Percentiles rank a stretch among this genome's conserved stretches.
Conservation (phyloP, 495 filamentous ascomycete species). For the Parmelia sp. region DNA sequence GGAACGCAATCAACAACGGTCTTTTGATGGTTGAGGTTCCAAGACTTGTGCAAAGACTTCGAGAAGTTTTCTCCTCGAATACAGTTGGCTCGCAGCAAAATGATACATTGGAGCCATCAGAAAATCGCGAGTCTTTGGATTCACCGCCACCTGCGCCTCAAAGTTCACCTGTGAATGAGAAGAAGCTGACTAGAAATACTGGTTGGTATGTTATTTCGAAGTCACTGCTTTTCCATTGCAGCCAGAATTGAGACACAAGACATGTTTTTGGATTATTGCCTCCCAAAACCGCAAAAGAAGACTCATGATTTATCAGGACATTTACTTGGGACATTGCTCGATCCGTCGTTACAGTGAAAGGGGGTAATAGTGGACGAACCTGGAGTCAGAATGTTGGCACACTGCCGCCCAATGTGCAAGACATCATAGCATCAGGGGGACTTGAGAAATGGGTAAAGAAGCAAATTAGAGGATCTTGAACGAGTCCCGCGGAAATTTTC, state of each 20-base stretch:
- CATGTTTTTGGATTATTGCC: background rate
- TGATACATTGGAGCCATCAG: constrained; percentile 34
- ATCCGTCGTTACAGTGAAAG: constrained; percentile 61
- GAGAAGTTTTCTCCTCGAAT: constrained; percentile 40
- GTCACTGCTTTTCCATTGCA: background rate
- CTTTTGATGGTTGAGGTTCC: constrained; percentile 81
- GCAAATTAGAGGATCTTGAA: constrained; percentile 39
- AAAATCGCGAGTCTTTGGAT: constrained; percentile 41
- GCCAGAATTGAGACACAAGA: background rate
- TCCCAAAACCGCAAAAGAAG: background rate
- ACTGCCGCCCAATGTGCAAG: constrained; percentile 71
- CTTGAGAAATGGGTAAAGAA: constrained; percentile 81
- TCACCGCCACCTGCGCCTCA: constrained; percentile 38
- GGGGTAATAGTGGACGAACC: constrained; percentile 51
- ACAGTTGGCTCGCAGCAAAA: constrained; percentile 23
- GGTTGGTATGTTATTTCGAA: constrained; percentile 66
- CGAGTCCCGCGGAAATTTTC: too few relatives aligned
- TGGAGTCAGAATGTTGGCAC: constrained; percentile 86
- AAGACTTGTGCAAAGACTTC: constrained; percentile 58
- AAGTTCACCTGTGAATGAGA: constrained; percentile 35
- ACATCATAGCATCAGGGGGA: constrained; percentile 72
- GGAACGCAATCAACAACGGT: constrained; percentile 92
- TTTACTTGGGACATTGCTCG: constrained; percentile 77
- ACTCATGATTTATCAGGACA: constrained; percentile 39
- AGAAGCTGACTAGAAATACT: constrained; percentile 67